Base-by-base conservation (phyloP, 2,329 filamentous ascomycete species). In the Dactylellina parvicollis region DNA sequence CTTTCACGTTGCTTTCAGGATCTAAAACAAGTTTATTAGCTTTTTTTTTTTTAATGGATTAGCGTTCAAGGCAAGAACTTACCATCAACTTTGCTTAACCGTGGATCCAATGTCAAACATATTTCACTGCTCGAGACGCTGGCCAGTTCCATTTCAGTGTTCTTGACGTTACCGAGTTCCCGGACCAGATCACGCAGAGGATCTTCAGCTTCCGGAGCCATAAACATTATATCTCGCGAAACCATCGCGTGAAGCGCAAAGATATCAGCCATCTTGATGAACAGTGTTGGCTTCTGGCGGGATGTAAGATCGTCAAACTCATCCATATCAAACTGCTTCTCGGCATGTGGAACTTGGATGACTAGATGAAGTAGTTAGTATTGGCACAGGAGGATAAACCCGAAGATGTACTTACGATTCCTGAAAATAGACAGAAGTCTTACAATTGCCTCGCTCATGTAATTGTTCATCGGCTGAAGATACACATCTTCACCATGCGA, bases 241-340 rank as follows among this genome's bases (percentile, higher is more conserved):
- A 98, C 86, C 20, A 98, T 85, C 75, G 90, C 92, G 82, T 99
- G 96, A 70, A 99, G 94, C 52, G 94, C 91, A 80, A 99, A 98
- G 66, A 99, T 93, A 80, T 99, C 95, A 14, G 91, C 87, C 87
- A 99, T 94, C 83, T 99, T 99, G 84, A 99, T 96, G 83, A 98
- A 99, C n/a, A 99, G 85, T 0, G 94, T 98, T 4, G 95, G 95
- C 81, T 96, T 96, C 75, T 92, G 95, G 80, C 96, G 93, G 65
- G 94, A 91, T 79, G 98, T 98, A 4, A 99, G 86, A 79, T 99
- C 95, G 80, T 97, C 98, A 86, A 95, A 99, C 80, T 98, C 95
- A 79, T 99, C 95, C 80, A 99, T 97, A 80, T 98, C 93, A 79
- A 98, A 99, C 22, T 95, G 95, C 57, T 88, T 86, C 81, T 99